Evolutionary conservation across 768 basidiomycete genomes (phyloP).

Genomic region (Phylloporus rhodoxanthus): DNA sequence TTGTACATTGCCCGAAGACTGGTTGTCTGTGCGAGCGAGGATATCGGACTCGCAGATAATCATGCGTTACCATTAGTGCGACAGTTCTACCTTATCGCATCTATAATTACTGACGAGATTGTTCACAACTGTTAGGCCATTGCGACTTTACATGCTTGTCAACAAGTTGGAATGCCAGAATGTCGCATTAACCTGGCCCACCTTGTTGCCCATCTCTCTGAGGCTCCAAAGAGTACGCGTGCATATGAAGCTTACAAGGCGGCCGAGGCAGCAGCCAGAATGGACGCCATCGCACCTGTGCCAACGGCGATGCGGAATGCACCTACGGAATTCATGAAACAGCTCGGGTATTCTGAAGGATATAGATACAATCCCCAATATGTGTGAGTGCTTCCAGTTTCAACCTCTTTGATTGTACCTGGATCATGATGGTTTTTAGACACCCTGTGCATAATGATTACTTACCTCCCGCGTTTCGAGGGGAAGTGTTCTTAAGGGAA

Average conservation of each 20-base stretch:
- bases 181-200: slow-evolving; percentile 77
- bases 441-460: slow-evolving; percentile 66
- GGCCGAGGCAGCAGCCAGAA: slow-evolving; percentile 57
- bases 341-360: slow-evolving; percentile 58
- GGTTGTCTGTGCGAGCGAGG: slow-evolving; percentile 79
- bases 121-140: slow-evolving; percentile 43
- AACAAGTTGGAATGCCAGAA: slow-evolving; percentile 74
- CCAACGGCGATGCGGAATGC: slow-evolving; percentile 75
- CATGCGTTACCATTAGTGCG: slow-evolving; percentile 69
- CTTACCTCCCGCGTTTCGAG: slow-evolving; percentile 46
- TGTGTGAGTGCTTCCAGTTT: slow-evolving; percentile 31
- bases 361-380: slow-evolving; percentile 63
- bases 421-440: slow-evolving; percentile 21
- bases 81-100: background rate
- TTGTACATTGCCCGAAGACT: slow-evolving; percentile 68
- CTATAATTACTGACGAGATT: slow-evolving; percentile 8
- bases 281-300: slow-evolving; percentile 50
- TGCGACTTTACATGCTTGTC: slow-evolving; percentile 58
- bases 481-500: slow-evolving; percentile 39
- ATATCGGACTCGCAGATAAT: slow-evolving; percentile 75
- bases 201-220: slow-evolving; percentile 70
- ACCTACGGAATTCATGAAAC: slow-evolving; percentile 65
- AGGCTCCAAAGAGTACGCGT: slow-evolving; percentile 77
- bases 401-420: background rate
- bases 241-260: slow-evolving; percentile 71